Base-by-base conservation (phyloP, 768 basidiomycete genomes). In the Boletus subcaerulescens region DNA sequence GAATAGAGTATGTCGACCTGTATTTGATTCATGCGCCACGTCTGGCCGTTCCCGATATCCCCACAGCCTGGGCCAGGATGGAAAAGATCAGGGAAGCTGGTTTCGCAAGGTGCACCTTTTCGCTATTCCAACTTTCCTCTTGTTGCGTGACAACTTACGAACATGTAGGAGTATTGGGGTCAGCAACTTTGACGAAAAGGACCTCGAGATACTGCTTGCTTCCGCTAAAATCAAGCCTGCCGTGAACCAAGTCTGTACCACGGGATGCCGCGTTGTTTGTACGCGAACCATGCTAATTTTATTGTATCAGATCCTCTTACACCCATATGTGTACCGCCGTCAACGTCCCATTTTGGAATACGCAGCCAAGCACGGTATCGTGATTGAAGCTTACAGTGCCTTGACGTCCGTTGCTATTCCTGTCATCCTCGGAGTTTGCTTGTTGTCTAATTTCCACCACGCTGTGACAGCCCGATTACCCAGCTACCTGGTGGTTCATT, bases 351-450 rank as follows among this genome's bases (percentile, higher is more conserved):
- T 85, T 31, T 70, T 91, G 24, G 82, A 82, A 40, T 89, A 76
- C 59, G 79, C 81, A 38, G 73, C 75, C 15, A 68, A 75, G 58
- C 73, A 90, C 50, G 78, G 77, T 11, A 87, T 92, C 41, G 76
- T 84, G 22, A 81, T 83, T 41, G 90, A 91, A 66, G 88, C 83
- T 1, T 92, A 89, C 70, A 84, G 86, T 50, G 68, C 80, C 15
- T 75, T 93, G 44, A 79, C 74, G 86, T 87, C 48, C 26, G 82
- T 64, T 20, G 42, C 4, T 38, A 18, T 33, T 4, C 32, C 26
- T 40, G 2, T 45, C 14, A 3, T 13, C 24, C 33, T 14, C 8
- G 1, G 18, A 6, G 39, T 13, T 15, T 26, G 18, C 6, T 11
- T 38, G 20, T 18, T 4, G 29, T 46, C 57, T 52, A 17, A 47